Evolutionary conservation across 2,329 filamentous ascomycete species (phyloP), one percentile per base, ranked within the genome.

Genomic region (Penicillium sp.): DNA sequence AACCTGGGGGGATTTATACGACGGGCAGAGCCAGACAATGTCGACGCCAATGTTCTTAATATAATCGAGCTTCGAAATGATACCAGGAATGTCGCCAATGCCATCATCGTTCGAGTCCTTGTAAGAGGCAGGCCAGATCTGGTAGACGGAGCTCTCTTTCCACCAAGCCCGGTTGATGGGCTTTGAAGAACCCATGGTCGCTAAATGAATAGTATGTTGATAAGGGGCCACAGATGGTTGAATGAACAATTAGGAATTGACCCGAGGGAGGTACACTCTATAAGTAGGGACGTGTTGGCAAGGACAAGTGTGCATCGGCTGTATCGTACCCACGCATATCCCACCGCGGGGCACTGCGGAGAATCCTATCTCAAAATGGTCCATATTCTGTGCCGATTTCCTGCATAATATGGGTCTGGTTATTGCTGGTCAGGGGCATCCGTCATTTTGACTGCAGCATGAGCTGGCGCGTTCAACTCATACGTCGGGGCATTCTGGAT

Each of bases 51-150:
- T 72, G 2, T 80, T 72, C 44, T 80, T 74, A 42, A 87, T 73
- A 60, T 87, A 84, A 62, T 85, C 81, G 1, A 87, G 68, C 61
- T 84, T 78, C 8, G 80, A 80, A 10, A 83, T 81, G 45, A 87
- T 80, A 10, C 83, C 84, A 1, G 77, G 78, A 29, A 87, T 76
- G 59, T 87, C 83, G 2, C 84, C 84, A 71, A 82, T 79, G 33
- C 84, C 84, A 53, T 73, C 69, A 45, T 69, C 58, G 51, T 73
- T 72, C 25, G 66, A 70, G 53, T 81, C 78, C 47, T 77, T 76
- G 63, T 79, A 83, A 0, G 78, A 81, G 0, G 79, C 75, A 1
- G 80, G 80, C 66, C 81, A 83, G 57, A 83, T 78, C 57, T 83
- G 80, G 60, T 82, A 82, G 46, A 82, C 72, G 3, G 78, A 72